These are phyloP conservation scores for Periglandula ipomoeae DNA, from an alignment of 2,329 filamentous ascomycete genomes.

Conservation along the genomic window DNA sequence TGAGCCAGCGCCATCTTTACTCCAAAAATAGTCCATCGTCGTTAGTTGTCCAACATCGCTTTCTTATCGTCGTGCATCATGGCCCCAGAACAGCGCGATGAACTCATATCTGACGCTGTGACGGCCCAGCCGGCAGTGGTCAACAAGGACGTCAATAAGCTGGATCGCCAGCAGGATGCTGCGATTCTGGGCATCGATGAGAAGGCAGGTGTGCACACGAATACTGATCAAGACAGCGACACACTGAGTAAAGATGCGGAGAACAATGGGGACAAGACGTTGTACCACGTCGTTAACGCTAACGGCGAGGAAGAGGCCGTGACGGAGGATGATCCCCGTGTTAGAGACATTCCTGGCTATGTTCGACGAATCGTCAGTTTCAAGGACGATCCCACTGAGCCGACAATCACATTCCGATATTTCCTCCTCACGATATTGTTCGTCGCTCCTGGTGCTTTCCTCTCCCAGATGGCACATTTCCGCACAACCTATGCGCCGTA, in stretches of 20 bases:
- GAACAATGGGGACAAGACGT: slow-evolving; percentile 4
- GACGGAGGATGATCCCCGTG: slow-evolving; percentile 38
- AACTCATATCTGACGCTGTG: background rate
- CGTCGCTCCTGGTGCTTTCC: slow-evolving; percentile 46
- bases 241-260: slow-evolving; percentile 7
- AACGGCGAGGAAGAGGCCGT: slow-evolving; percentile 21
- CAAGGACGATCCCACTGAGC: slow-evolving; percentile 44
- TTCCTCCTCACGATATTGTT: slow-evolving; percentile 46
- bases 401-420: slow-evolving; percentile 51
- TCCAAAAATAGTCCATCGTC: background rate
- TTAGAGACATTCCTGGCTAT: slow-evolving; percentile 43
- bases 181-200: slow-evolving; percentile 8
- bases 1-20: background rate
- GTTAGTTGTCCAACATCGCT: background rate
- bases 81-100: background rate
- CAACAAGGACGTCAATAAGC: background rate
- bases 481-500: slow-evolving; percentile 49
- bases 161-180: slow-evolving; percentile 4
- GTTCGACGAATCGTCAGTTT: slow-evolving; percentile 45
- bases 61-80: background rate
- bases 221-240: background rate
- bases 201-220: slow-evolving; percentile 3
- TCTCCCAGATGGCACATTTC: slow-evolving; percentile 47
- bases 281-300: slow-evolving; percentile 12
- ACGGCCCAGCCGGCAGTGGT: background rate